A percentile compares a stretch with the other conserved stretches of the same genome.
These are phyloP conservation scores for Rhodotorula sp. DNA, from an alignment of 1,284 basidiomycete species.

Conservation along the genomic window DNA sequence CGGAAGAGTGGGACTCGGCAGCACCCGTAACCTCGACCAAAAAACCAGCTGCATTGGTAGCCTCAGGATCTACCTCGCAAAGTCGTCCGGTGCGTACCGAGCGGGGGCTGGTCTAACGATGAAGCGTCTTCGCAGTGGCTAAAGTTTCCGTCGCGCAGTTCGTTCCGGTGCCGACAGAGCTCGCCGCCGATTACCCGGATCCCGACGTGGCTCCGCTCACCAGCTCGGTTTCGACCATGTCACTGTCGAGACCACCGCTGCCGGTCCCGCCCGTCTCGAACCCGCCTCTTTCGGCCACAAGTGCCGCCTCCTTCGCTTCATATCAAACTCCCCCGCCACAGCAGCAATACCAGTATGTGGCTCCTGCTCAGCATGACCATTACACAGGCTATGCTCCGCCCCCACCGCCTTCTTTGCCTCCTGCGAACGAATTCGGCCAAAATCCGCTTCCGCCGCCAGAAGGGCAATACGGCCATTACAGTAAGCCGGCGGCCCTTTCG, in stretches of 20 bases:
- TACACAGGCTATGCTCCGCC: constrained; percentile 13
- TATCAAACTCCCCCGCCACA: neutral
- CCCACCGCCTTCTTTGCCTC: too few relatives aligned
- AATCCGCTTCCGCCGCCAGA: too few relatives aligned
- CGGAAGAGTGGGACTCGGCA: constrained; percentile 11
- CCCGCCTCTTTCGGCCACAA: neutral
- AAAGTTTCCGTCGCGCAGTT: neutral
- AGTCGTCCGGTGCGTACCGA: too few relatives aligned
- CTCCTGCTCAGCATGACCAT: constrained; percentile 17
- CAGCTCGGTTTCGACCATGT: constrained; percentile 28
- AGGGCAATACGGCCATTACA: neutral
- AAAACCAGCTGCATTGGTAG: neutral
- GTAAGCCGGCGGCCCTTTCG: neutral
- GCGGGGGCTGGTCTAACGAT: neutral
- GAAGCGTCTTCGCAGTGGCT: too few relatives aligned
- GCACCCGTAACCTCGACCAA: neutral
- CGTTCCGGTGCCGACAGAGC: constrained; percentile 3
- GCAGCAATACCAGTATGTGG: constrained; percentile 18
- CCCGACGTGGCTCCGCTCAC: constrained; percentile 34
- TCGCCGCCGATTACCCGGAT: constrained; percentile 34
- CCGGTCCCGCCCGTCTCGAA: constrained; percentile 18
- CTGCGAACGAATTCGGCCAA: neutral
- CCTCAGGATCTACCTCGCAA: neutral
- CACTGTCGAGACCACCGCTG: constrained; percentile 20
- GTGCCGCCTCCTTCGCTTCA: neutral